phyloP scores from a whole-genome alignment of 192 early-diverging fungal species.

The Rhizoclosmatium globosum region DNA sequence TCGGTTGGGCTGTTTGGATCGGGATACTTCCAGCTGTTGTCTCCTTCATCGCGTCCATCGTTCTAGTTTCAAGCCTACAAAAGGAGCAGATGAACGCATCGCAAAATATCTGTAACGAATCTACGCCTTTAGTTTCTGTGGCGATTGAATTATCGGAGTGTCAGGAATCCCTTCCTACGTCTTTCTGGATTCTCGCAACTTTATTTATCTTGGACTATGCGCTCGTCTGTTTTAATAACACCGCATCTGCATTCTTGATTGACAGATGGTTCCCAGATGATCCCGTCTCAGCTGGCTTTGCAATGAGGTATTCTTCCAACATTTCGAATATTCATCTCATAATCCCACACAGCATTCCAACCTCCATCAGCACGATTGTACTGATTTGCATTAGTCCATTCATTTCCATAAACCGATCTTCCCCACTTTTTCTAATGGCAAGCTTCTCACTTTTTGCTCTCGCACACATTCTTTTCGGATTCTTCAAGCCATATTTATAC shows the following conservation, averaged over 20 bases:
- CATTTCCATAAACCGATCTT: neutral
- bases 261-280: conserved; percentile 63
- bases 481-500: conserved; percentile 54
- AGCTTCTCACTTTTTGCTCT: conserved; percentile 58
- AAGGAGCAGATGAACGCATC: too few relatives aligned
- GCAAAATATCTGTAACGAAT: too few relatives aligned
- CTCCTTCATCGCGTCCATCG: too few relatives aligned
- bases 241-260: conserved; percentile 61
- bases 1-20: conserved; percentile 47
- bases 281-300: conserved; percentile 53
- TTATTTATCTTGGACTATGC: conserved; percentile 58
- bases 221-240: conserved; percentile 59
- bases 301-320: conserved; percentile 42
- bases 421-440: conserved; percentile 46
- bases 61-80: too few relatives aligned
- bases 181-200: conserved; percentile 60
- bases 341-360: conserved; percentile 19
- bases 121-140: conserved; percentile 57
- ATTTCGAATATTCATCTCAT: neutral
- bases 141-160: conserved; percentile 15
- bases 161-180: conserved; percentile 18
- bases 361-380: neutral
- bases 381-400: neutral
- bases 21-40: too few relatives aligned
- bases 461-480: conserved; percentile 61